A percentile compares a stretch with the other conserved stretches of the same genome.
Conservation (phyloP, 805 yeast genomes). For the Nakazawaea wickerhamii region DNA sequence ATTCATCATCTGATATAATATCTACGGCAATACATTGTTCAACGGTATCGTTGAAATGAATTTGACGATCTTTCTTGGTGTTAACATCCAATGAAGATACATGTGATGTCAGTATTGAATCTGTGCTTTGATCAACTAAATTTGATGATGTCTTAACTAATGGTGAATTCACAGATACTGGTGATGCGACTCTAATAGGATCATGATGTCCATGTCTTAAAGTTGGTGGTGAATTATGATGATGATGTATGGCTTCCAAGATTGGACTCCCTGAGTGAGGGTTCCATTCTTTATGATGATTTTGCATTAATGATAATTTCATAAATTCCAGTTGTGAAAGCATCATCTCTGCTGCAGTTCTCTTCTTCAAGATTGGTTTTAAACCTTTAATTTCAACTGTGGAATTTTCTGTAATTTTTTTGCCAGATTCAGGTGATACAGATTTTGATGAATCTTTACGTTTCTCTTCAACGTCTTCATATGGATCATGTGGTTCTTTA, state of each 20-base stretch:
- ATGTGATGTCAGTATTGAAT: background rate
- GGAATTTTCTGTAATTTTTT: slow-evolving; percentile 13
- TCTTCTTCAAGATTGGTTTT: slow-evolving; percentile 84
- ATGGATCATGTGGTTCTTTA: slow-evolving; percentile 30
- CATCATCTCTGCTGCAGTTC: slow-evolving; percentile 79
- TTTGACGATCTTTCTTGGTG: slow-evolving; percentile 50
- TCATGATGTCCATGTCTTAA: background rate
- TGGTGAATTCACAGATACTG: slow-evolving; percentile 7
- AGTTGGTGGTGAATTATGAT: background rate
- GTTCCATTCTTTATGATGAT: slow-evolving; percentile 6
- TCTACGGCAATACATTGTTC: slow-evolving; percentile 87
- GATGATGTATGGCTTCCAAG: slow-evolving; percentile 19
- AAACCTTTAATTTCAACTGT: slow-evolving; percentile 29
- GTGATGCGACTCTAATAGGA: slow-evolving; percentile 3
- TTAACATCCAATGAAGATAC: background rate
- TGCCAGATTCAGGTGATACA: background rate
- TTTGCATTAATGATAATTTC: slow-evolving; percentile 16
- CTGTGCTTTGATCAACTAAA: background rate
- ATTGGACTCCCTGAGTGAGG: slow-evolving; percentile 27
- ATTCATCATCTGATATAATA: slow-evolving; percentile 25
- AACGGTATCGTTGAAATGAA: slow-evolving; percentile 91
- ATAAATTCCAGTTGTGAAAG: slow-evolving; percentile 47
- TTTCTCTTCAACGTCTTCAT: background rate
- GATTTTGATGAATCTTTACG: background rate
- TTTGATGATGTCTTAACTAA: background rate